Percentiles rank a stretch among this genome's conserved stretches.
Conservation (phyloP, 768 basidiomycete species). For the Rossbeevera mucosa region DNA sequence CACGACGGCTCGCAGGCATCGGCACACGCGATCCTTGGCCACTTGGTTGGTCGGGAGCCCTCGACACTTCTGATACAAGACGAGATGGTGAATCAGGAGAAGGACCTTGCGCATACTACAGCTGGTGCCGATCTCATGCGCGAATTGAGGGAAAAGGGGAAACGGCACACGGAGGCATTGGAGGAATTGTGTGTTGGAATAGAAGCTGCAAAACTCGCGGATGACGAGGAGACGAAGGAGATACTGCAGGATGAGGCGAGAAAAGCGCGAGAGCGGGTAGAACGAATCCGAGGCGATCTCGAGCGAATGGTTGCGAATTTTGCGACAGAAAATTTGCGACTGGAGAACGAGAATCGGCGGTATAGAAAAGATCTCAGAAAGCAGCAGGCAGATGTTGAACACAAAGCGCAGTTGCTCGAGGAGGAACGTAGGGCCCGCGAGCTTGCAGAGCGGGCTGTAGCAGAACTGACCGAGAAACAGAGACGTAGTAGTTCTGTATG, state of each 20-base stretch:
- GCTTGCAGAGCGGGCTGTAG: slow-evolving; percentile 20
- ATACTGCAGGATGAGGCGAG: slow-evolving; percentile 41
- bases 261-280: slow-evolving; percentile 40
- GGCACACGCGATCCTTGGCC: slow-evolving; percentile 41
- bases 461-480: slow-evolving; percentile 11
- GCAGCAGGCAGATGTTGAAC: slow-evolving; percentile 20
- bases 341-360: slow-evolving; percentile 25
- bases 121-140: slow-evolving; percentile 48
- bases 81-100: slow-evolving; percentile 49
- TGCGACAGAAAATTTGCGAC: slow-evolving; percentile 32
- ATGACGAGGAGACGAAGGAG: slow-evolving; percentile 41
- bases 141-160: slow-evolving; percentile 43
- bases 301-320: slow-evolving; percentile 37
- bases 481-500: slow-evolving; percentile 6
- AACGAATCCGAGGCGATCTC: slow-evolving; percentile 37
- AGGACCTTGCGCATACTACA: slow-evolving; percentile 45
- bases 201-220: slow-evolving; percentile 38
- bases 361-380: slow-evolving; percentile 15
- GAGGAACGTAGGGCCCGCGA: slow-evolving; percentile 25
- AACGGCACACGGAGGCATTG: slow-evolving; percentile 44
- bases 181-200: slow-evolving; percentile 41
- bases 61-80: slow-evolving; percentile 47
- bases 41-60: slow-evolving; percentile 38
- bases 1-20: slow-evolving; percentile 40
- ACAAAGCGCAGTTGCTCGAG: slow-evolving; percentile 16